phyloP scores from a whole-genome alignment of 106 monocot species.

The Dendrobium officinale region DNA sequence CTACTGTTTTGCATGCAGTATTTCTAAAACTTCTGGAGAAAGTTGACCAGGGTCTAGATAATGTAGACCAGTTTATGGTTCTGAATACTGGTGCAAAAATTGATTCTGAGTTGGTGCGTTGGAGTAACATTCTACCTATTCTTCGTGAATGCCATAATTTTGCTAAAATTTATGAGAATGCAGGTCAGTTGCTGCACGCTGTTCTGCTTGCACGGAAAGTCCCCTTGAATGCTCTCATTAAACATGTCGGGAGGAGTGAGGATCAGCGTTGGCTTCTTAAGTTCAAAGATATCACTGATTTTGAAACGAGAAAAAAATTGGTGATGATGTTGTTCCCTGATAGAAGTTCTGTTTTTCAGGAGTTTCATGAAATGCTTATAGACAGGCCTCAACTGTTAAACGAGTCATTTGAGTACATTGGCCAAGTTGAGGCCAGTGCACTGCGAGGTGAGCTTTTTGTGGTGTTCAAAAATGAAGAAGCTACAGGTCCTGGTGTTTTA shows the following conservation, averaged over 20 bases:
- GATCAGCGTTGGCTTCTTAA: constrained; percentile 53
- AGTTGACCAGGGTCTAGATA: constrained; percentile 21
- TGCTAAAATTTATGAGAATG: constrained; percentile 47
- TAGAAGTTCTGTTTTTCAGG: constrained; percentile 23
- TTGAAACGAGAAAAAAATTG: constrained; percentile 59
- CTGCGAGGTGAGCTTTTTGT: constrained; percentile 66
- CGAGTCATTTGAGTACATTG: constrained; percentile 79
- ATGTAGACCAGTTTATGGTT: constrained; percentile 9
- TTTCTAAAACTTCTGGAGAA: constrained; percentile 32
- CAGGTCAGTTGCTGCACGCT: constrained; percentile 25
- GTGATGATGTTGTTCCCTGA: constrained; percentile 74
- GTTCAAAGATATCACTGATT: constrained; percentile 53
- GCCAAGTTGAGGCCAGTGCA: constrained; percentile 33
- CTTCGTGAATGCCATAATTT: constrained; percentile 40
- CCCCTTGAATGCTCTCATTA: constrained; percentile 56
- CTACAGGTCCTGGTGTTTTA: constrained; percentile 89
- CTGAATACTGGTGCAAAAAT: constrained; percentile 6
- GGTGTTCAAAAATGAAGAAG: constrained; percentile 91
- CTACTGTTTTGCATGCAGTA: constrained; percentile 23
- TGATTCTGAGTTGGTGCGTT: constrained; percentile 15
- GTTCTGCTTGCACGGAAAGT: constrained; percentile 27
- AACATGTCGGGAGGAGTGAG: constrained; percentile 33
- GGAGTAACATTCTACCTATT: constrained; percentile 33
- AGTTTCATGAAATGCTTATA: constrained; percentile 87
- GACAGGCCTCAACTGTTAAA: constrained; percentile 58